Conservation (phyloP, 352 stramenopile species). For the Globisporangium irregulare region DNA sequence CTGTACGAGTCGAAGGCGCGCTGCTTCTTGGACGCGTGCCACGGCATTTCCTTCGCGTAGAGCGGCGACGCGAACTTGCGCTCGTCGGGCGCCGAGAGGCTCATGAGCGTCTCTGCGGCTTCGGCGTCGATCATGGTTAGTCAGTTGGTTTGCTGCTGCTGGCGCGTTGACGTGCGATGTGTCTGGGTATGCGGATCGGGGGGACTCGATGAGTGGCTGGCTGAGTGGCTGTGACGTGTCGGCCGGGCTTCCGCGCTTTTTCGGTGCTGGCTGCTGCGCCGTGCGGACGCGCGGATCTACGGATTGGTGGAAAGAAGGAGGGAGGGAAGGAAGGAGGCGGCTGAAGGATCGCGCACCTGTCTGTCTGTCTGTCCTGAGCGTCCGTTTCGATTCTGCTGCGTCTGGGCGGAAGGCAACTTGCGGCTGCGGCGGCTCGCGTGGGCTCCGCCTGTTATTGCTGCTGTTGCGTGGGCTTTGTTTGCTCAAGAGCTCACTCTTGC, state of each 20-base stretch:
- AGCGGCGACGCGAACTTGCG: constrained; percentile 59
- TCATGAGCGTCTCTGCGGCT: constrained; percentile 79
- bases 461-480: background rate
- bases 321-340: too few species aligned
- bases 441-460: background rate
- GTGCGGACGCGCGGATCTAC: background rate
- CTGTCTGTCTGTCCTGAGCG: background rate
- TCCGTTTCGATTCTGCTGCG: constrained; percentile 13
- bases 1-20: constrained; percentile 20
- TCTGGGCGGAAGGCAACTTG: constrained; percentile 4
- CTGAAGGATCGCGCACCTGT: background rate
- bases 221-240: constrained; percentile 17
- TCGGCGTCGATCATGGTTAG: constrained; percentile 61
- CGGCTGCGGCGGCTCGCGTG: background rate
- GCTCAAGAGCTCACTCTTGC: background rate
- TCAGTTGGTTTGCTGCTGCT: background rate
- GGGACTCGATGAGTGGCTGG: constrained; percentile 5
- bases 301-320: background rate
- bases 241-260: constrained; percentile 13
- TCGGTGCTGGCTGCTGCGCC: background rate
- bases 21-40: constrained; percentile 34
- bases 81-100: constrained; percentile 71
- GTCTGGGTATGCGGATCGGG: constrained; percentile 2
- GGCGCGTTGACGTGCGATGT: background rate
- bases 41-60: constrained; percentile 51